A percentile compares a stretch with the other conserved stretches of the same genome.
phyloP scores from a whole-genome alignment of 1,284 basidiomycete species.

The Cryptococcus hybrid region DNA sequence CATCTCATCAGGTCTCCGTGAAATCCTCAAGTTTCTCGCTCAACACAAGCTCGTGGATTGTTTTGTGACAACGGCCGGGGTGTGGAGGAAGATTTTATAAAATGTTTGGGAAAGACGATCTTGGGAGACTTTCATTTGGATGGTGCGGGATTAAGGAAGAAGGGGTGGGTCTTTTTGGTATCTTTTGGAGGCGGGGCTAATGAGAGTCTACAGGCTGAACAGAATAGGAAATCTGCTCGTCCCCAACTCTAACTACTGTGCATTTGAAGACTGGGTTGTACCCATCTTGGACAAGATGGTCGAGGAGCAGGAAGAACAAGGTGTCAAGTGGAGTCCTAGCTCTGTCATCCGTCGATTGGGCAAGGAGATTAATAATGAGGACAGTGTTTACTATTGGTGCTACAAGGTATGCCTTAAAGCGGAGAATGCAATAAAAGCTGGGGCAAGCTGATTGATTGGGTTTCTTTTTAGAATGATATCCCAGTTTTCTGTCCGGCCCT shows the following conservation, averaged over 20 bases:
- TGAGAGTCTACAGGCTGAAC: slow-evolving; percentile 61
- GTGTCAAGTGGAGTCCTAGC: slow-evolving; percentile 79
- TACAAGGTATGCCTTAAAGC: slow-evolving; percentile 71
- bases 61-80: slow-evolving; percentile 98
- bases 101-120: slow-evolving; percentile 94
- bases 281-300: slow-evolving; percentile 93
- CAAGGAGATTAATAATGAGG: slow-evolving; percentile 94
- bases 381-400: slow-evolving; percentile 98
- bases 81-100: slow-evolving; percentile 99
- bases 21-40: slow-evolving; percentile 88
- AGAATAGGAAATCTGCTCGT: slow-evolving; percentile 97
- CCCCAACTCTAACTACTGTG: slow-evolving; percentile 99
- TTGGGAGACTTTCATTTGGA: slow-evolving; percentile 91
- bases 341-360: slow-evolving; percentile 87
- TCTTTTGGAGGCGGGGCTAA: neutral
- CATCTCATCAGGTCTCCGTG: slow-evolving; percentile 94
- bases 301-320: slow-evolving; percentile 66
- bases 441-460: neutral
- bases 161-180: slow-evolving; percentile 55
- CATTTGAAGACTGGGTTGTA: slow-evolving; percentile 98
- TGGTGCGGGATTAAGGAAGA: slow-evolving; percentile 79
- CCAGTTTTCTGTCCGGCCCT: slow-evolving; percentile 98
- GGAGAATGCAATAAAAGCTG: no score
- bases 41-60: slow-evolving; percentile 89
- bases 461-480: slow-evolving; percentile 75